These are phyloP conservation scores for Bipolaris gigantea DNA, from an alignment of 2,329 filamentous ascomycete species.

Conservation along the genomic window DNA sequence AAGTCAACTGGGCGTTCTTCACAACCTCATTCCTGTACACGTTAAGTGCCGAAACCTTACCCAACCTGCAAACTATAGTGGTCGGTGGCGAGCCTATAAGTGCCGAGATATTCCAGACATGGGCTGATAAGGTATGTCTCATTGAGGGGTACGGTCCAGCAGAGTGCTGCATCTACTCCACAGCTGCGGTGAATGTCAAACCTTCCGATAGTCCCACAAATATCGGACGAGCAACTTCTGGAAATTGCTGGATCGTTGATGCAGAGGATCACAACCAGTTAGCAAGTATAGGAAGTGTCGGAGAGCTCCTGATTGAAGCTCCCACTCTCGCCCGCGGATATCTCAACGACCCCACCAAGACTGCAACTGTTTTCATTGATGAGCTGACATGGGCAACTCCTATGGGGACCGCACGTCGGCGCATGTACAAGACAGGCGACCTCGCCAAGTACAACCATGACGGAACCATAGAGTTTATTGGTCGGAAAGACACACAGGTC, in stretches of 20 bases:
- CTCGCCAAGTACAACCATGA: slow-evolving; percentile 1
- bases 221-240: slow-evolving; percentile 13
- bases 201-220: not conserved
- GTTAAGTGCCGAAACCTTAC: not conserved
- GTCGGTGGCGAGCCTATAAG: slow-evolving; percentile 7
- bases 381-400: not conserved
- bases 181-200: not conserved
- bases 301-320: slow-evolving; percentile 60
- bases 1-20: not conserved
- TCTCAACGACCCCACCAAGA: slow-evolving; percentile 11
- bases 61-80: not conserved
- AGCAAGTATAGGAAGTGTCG: slow-evolving; percentile 14
- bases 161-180: slow-evolving; percentile 24
- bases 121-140: not conserved
- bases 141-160: slow-evolving; percentile 3
- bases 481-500: slow-evolving; percentile 25
- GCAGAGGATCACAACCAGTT: slow-evolving; percentile 18
- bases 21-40: not conserved
- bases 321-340: slow-evolving; percentile 44
- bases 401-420: not conserved
- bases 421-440: slow-evolving; percentile 13
- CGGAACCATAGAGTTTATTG: slow-evolving; percentile 13
- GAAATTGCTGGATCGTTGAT: slow-evolving; percentile 41
- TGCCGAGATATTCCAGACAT: not conserved
- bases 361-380: not conserved